Percentiles rank a stretch among this genome's conserved stretches.
These are phyloP conservation scores for Lepiota brunneoincarnata DNA, from an alignment of 768 basidiomycete species.

Conservation along the genomic window DNA sequence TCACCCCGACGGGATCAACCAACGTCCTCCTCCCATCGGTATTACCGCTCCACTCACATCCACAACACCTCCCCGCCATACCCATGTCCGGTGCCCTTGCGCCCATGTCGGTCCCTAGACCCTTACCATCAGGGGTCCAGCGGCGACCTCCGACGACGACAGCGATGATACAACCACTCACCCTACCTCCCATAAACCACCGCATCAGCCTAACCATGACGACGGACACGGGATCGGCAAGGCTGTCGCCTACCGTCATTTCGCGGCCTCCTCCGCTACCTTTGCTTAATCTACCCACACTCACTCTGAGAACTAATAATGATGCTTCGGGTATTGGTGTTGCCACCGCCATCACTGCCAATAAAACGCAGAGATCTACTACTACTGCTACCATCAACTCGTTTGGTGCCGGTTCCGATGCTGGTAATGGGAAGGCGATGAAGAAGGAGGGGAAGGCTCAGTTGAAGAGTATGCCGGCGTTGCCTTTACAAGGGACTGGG, in stretches of 20 bases:
- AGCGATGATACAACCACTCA: constrained; percentile 11
- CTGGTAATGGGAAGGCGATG: constrained; percentile 20
- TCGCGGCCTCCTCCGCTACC: constrained; percentile 31
- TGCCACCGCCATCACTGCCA: constrained; percentile 10
- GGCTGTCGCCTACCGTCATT: constrained; percentile 29
- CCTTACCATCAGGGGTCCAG: neutral
- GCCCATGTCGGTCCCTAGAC: constrained; percentile 1
- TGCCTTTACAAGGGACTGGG: constrained; percentile 23
- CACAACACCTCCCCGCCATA: neutral
- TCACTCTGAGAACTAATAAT: constrained; percentile 21
- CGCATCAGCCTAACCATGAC: constrained; percentile 23
- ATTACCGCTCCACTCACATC: neutral
- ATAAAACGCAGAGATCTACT: neutral
- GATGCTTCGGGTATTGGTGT: constrained; percentile 13
- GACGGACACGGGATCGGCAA: constrained; percentile 16
- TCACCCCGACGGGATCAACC: neutral
- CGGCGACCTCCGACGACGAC: neutral
- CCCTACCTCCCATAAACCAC: constrained; percentile 18
- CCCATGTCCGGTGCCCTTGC: neutral
- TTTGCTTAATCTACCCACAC: constrained; percentile 46
- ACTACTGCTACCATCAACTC: too few relatives aligned
- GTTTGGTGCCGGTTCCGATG: constrained; percentile 1
- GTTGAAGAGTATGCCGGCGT: constrained; percentile 53
- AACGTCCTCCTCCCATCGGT: neutral
- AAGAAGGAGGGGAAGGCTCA: constrained; percentile 35